Evolutionary conservation across 1,139 yeast genomes (phyloP), one percentile per base, ranked within the genome.

Genomic region (Eremothecium sinecaudum): DNA sequence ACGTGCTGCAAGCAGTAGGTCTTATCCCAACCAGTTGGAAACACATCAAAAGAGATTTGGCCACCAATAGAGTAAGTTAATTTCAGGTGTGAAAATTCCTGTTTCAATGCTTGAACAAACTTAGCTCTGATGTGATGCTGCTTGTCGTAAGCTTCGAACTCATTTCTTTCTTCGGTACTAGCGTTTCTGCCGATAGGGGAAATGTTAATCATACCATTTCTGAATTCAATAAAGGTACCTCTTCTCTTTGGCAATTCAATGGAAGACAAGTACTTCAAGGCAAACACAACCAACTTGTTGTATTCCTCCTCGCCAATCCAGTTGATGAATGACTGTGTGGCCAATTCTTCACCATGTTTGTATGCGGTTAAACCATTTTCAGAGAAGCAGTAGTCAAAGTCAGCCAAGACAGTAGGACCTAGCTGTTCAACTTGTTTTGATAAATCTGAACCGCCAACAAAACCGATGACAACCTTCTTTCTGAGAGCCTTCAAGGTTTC

Each of bases 21-120:
- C 75, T 92, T 90, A 65, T 90, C 98, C 99, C 99, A 90, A 56
- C 99, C 99, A 46, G 95, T 82, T 67, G 99, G 99, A 87, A 90
- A 90, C 47, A 90, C 98, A 57, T 90, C 99, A 57, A 90, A 90
- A 32, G 98, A 90, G 62, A 90, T 90, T 72, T 90, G 97, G 50
- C 99, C 99, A 62, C 97, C 98, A 50, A 90, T 90, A 39, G 98
- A 90, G 73, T 81, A 92, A 48, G 97, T 87, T 60, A 90, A 73
- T 35, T 79, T 82, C 53, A 67, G 69, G 62, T 87, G 92, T 40
- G 90, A 63, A 70, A 90, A 90, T 53, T 79, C 73, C 59, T 75
- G 71, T 64, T 73, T 80, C 58, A 90, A 73, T 34, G 94, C 96
- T 36, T 65, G 66, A 46, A 90, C 97, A 71, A 90, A 69, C 45